Conservation (phyloP, 2,329 filamentous ascomycete genomes). For the Fusarium buharicum region DNA sequence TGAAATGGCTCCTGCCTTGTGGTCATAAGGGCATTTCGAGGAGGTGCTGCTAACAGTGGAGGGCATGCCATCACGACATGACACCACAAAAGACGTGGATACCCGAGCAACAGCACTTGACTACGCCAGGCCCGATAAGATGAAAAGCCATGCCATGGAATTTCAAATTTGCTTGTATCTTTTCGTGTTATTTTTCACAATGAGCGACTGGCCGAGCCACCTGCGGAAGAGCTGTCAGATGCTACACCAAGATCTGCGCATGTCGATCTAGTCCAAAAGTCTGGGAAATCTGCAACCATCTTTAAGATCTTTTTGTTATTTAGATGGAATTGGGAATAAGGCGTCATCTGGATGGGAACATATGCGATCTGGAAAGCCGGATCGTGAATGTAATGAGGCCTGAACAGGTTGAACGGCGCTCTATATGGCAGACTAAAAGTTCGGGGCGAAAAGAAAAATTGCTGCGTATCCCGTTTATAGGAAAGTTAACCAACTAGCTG, state of each 20-base stretch:
- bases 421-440: conserved; percentile 1
- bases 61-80: no score
- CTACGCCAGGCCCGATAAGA: not conserved
- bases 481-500: no score
- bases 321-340: not conserved
- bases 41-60: no score
- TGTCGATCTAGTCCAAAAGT: conserved; percentile 6
- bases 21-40: no score
- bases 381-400: not conserved
- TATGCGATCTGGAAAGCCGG: no score
- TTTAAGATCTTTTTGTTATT: conserved; percentile 1
- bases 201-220: not conserved
- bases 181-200: not conserved
- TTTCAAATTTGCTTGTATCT: not conserved
- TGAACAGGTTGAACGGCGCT: not conserved
- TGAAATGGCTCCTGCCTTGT: no score
- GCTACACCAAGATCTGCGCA: not conserved
- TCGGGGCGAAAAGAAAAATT: conserved; percentile 1
- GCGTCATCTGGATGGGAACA: not conserved
- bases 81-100: no score
- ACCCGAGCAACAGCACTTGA: not conserved
- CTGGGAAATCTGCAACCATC: conserved; percentile 4
- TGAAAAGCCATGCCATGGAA: not conserved
- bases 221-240: not conserved
- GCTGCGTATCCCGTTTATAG: not conserved